phyloP scores from a whole-genome alignment of 139 green algal species.

The Auxenochlorella protothecoides region DNA sequence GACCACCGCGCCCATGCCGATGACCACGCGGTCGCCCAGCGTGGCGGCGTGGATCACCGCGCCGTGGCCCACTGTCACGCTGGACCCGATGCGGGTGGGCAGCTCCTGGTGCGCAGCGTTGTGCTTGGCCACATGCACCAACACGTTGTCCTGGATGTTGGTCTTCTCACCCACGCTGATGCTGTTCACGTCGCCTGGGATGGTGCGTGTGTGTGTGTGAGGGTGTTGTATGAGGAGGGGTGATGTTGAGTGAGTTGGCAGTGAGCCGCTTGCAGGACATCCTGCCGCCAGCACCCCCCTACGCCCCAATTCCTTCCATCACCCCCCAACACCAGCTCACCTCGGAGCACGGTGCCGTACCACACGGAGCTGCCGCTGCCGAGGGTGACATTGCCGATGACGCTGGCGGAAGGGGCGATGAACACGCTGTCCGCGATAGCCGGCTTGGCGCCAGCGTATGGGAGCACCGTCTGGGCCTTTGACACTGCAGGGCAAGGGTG shows the following conservation, averaged over 20 bases:
- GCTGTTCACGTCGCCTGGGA: constrained; percentile 78
- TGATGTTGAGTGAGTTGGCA: not conserved
- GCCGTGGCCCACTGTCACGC: constrained; percentile 58
- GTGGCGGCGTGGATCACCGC: constrained; percentile 65
- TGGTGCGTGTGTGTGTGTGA: too few relatives aligned
- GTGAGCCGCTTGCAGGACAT: not conserved
- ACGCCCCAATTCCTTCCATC: too few relatives aligned
- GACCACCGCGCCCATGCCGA: constrained; percentile 86
- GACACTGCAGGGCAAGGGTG: constrained; percentile 23
- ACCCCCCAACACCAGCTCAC: constrained; percentile 36
- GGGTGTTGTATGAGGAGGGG: not conserved
- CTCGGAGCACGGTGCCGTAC: constrained; percentile 82
- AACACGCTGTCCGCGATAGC: constrained; percentile 51
- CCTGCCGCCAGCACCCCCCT: not conserved
- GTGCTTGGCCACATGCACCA: constrained; percentile 83
- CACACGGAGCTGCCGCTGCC: constrained; percentile 70
- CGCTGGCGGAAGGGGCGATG: constrained; percentile 76
- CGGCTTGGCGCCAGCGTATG: constrained; percentile 25
- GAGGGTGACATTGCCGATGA: constrained; percentile 88
- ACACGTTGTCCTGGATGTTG: constrained; percentile 80
- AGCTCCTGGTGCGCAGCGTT: constrained; percentile 27
- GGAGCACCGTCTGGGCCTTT: constrained; percentile 27
- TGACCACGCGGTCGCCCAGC: constrained; percentile 59
- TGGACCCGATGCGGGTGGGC: constrained; percentile 65
- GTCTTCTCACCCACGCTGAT: constrained; percentile 72